phyloP scores from a whole-genome alignment of 164 flowering plant species.

The Macadamia integrifolia region DNA sequence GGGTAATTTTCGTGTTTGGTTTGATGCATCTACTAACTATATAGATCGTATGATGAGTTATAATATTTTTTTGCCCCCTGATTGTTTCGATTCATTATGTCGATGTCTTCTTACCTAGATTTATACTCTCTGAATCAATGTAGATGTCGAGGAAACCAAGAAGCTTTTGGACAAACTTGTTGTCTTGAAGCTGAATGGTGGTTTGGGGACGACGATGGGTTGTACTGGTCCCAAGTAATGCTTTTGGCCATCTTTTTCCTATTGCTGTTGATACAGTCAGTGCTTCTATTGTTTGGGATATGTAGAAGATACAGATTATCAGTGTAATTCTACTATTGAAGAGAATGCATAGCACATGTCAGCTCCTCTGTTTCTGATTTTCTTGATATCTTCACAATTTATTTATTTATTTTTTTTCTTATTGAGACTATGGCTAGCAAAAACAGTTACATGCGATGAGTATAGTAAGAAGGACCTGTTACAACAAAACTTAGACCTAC shows the following conservation, averaged over 20 bases:
- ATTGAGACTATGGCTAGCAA: too few relatives aligned
- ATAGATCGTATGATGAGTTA: too few relatives aligned
- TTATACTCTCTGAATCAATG: background rate
- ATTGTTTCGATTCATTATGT: too few relatives aligned
- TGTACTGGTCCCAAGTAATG: constrained; percentile 82
- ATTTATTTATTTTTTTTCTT: too few relatives aligned
- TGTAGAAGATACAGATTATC: background rate
- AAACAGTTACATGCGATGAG: too few relatives aligned
- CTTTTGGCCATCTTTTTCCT: background rate
- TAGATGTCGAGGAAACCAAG: constrained; percentile 51
- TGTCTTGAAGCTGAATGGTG: constrained; percentile 79
- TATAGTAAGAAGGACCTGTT: too few relatives aligned
- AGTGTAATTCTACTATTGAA: background rate
- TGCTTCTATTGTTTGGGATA: background rate
- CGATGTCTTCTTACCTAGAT: background rate
- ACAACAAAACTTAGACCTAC: too few relatives aligned
- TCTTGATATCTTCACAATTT: background rate
- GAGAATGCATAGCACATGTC: background rate
- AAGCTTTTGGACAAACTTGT: constrained; percentile 76
- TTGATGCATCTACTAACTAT: background rate
- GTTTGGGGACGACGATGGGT: constrained; percentile 74
- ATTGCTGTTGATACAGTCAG: background rate
- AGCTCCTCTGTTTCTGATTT: background rate
- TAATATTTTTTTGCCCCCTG: too few relatives aligned
- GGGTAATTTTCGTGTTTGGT: constrained; percentile 32